Conservation (phyloP, 2,329 filamentous ascomycete species). For the Penicillium concentricum region DNA sequence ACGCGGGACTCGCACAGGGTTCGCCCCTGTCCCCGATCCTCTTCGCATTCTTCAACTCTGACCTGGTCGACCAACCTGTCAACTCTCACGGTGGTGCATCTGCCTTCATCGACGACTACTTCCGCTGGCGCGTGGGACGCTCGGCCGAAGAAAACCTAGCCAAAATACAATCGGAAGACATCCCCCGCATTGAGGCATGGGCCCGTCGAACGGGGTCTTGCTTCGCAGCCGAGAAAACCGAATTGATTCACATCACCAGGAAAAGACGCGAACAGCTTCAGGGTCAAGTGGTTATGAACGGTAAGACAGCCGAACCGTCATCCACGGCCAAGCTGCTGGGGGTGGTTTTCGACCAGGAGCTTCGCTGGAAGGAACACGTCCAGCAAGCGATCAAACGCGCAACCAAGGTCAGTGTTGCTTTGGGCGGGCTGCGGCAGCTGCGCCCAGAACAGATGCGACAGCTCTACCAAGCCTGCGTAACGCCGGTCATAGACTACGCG, state of each 20-base stretch:
- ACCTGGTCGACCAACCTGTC: background rate
- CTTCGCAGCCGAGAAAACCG: conserved; percentile 31
- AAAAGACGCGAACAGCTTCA: conserved; percentile 15
- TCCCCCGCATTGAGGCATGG: conserved; percentile 28
- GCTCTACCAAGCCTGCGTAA: conserved; percentile 26
- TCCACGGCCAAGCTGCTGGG: conserved; percentile 27
- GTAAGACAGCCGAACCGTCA: conserved; percentile 14
- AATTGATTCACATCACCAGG: conserved; percentile 31
- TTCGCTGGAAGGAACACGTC: conserved; percentile 13
- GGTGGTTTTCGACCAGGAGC: conserved; percentile 24
- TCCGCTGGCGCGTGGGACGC: conserved; percentile 17
- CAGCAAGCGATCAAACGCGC: conserved; percentile 21
- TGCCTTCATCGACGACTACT: conserved; percentile 33
- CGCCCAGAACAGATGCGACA: conserved; percentile 25
- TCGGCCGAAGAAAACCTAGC: conserved; percentile 24
- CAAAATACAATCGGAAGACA: conserved; percentile 24
- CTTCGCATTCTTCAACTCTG: conserved; percentile 21
- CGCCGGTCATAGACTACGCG: conserved; percentile 25
- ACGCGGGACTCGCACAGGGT: conserved; percentile 21
- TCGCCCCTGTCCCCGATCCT: conserved; percentile 37
- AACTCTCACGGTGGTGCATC: conserved; percentile 23
- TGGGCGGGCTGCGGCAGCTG: conserved; percentile 22
- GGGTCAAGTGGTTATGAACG: conserved; percentile 18
- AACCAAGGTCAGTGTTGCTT: conserved; percentile 16
- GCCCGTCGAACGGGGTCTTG: conserved; percentile 24